Conservation (phyloP, 768 basidiomycete species). For the Dioszegia crocea region DNA sequence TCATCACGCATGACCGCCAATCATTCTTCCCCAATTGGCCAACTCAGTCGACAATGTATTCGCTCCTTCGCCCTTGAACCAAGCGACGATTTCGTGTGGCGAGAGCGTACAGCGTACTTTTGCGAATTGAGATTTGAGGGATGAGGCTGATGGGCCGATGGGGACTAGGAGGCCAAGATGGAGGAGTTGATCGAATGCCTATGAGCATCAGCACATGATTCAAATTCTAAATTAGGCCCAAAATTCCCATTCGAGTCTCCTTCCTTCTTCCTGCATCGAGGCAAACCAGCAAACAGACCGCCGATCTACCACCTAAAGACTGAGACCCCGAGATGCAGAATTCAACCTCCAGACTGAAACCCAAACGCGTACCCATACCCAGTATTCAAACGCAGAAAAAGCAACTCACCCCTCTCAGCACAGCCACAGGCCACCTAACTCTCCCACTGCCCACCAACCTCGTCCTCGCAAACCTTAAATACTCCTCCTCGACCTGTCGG, state of each 20-base stretch:
- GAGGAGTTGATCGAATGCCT: conserved; percentile 76
- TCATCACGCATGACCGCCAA: conserved; percentile 42
- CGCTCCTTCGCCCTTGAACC: conserved; percentile 45
- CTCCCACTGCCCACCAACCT: conserved; percentile 48
- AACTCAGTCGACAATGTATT: conserved; percentile 44
- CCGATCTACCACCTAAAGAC: no score
- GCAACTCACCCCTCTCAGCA: conserved; percentile 57
- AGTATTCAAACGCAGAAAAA: conserved; percentile 66
- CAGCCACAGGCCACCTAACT: conserved; percentile 35
- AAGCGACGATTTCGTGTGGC: conserved; percentile 58
- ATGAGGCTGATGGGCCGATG: conserved; percentile 46
- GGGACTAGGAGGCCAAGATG: conserved; percentile 59
- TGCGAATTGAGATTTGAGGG: conserved; percentile 63
- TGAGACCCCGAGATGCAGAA: no score
- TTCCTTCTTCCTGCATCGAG: no score
- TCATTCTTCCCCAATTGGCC: conserved; percentile 46
- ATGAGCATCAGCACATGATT: conserved; percentile 40
- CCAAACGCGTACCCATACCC: no score
- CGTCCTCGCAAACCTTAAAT: conserved; percentile 60
- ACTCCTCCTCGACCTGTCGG: conserved; percentile 74
- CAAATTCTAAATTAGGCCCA: no score
- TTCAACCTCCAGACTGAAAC: no score
- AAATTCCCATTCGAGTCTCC: no score
- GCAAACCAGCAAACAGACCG: no score
- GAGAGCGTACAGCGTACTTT: conserved; percentile 67